A percentile compares a stretch with the other conserved stretches of the same genome.
Conservation (phyloP, 352 stramenopile species). For the Pythium guiyangense region DNA sequence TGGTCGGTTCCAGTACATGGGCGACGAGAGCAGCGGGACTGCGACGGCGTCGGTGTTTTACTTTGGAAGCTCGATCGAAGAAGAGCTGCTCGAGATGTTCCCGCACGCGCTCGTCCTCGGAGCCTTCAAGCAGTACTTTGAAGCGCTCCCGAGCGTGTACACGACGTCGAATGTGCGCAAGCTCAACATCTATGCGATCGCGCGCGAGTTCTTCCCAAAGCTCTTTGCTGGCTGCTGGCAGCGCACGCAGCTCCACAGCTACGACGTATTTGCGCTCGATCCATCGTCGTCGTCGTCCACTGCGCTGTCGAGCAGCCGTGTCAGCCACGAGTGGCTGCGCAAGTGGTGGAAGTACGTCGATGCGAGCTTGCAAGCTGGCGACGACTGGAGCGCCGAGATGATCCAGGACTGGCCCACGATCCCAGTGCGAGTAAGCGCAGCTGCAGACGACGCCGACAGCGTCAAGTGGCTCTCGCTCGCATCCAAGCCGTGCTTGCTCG, state of each 20-base stretch:
- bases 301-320: neutral
- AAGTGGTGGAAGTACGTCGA: slow-evolving; percentile 53
- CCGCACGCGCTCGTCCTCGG: slow-evolving; percentile 30
- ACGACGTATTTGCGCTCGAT: slow-evolving; percentile 26
- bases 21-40: neutral
- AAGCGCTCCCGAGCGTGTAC: slow-evolving; percentile 34
- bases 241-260: slow-evolving; percentile 9
- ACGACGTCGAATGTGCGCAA: slow-evolving; percentile 40
- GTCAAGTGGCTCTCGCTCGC: slow-evolving; percentile 29
- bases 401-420: slow-evolving; percentile 37
- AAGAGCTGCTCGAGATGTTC: slow-evolving; percentile 42
- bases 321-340: slow-evolving; percentile 37
- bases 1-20: slow-evolving; percentile 18
- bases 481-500: slow-evolving; percentile 27
- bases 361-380: slow-evolving; percentile 21
- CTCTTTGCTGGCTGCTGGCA: slow-evolving; percentile 31
- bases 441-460: slow-evolving; percentile 3
- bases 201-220: slow-evolving; percentile 37
- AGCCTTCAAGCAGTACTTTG: slow-evolving; percentile 41
- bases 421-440: slow-evolving; percentile 16
- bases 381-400: slow-evolving; percentile 21
- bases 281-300: neutral
- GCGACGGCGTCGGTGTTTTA: slow-evolving; percentile 19
- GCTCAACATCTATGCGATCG: slow-evolving; percentile 25
- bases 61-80: slow-evolving; percentile 41